phyloP scores from a whole-genome alignment of 257 asterid species.

The Solanum chiquidenum region DNA sequence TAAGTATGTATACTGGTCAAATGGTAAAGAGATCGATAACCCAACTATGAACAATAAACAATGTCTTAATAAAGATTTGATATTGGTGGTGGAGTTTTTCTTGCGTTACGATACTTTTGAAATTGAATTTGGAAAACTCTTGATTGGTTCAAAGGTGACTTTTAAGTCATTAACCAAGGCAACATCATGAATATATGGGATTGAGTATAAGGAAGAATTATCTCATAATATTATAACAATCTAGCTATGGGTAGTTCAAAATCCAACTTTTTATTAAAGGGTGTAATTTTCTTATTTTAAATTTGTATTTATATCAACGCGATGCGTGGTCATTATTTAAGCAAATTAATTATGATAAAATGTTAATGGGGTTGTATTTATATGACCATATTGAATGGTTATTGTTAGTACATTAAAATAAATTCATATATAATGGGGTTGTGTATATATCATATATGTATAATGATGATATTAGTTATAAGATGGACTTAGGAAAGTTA shows the following conservation, averaged over 20 bases:
- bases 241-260: too few relatives aligned
- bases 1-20: constrained; percentile 15
- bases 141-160: constrained; percentile 42
- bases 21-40: constrained; percentile 5
- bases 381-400: not conserved
- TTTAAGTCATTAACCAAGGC: constrained; percentile 35
- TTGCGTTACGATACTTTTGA: constrained; percentile 9
- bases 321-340: not conserved
- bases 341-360: not conserved
- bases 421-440: too few relatives aligned
- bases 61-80: constrained; percentile 11
- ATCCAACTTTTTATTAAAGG: not conserved
- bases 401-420: not conserved
- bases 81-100: constrained; percentile 15
- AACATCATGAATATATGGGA: not conserved
- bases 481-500: too few relatives aligned
- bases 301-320: not conserved
- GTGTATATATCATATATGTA: too few relatives aligned
- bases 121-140: not conserved
- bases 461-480: too few relatives aligned
- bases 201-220: too few relatives aligned
- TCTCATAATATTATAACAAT: too few relatives aligned
- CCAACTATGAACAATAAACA: constrained; percentile 9
- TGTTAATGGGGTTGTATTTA: not conserved
- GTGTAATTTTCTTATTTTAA: not conserved